A percentile compares a stretch with the other conserved stretches of the same genome.
phyloP scores from a whole-genome alignment of 225 moss, liverwort and hornwort species.

The Marchantia polymorpha region DNA sequence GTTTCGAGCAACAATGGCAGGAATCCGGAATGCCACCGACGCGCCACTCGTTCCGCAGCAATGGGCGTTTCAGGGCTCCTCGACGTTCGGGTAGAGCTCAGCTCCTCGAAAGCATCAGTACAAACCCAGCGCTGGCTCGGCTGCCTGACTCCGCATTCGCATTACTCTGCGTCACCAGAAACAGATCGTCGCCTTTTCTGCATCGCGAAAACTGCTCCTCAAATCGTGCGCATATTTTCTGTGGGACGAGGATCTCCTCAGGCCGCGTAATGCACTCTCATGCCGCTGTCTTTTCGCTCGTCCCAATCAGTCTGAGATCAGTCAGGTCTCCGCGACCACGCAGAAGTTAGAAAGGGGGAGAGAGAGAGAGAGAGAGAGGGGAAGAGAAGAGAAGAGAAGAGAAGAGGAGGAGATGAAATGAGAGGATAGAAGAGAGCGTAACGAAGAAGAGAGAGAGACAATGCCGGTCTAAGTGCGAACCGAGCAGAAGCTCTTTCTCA shows the following conservation, averaged over 20 bases:
- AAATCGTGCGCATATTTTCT: background rate
- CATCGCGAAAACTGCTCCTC: background rate
- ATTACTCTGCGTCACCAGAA: background rate
- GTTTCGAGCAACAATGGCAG: no score
- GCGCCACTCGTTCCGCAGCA: background rate
- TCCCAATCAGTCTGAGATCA: background rate
- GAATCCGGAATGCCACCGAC: background rate
- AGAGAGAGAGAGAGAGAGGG: background rate
- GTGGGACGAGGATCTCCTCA: constrained; percentile 17
- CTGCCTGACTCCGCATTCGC: background rate
- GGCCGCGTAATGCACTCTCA: constrained; percentile 10
- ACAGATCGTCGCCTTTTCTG: background rate
- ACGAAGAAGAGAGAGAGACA: background rate
- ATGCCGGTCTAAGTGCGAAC: background rate
- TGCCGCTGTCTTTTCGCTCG: background rate
- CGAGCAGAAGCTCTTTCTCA: background rate
- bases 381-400: background rate
- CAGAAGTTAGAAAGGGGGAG: no score
- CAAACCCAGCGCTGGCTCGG: no score
- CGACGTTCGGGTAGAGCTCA: no score
- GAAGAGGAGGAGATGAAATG: no score
- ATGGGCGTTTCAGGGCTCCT: background rate
- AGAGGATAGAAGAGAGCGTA: no score
- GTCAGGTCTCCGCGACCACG: no score
- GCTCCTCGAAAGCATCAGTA: no score